Evolutionary conservation across 495 filamentous ascomycete species (phyloP), one percentile per base, ranked within the genome.

Genomic region (Mycothermus thermophilus): DNA sequence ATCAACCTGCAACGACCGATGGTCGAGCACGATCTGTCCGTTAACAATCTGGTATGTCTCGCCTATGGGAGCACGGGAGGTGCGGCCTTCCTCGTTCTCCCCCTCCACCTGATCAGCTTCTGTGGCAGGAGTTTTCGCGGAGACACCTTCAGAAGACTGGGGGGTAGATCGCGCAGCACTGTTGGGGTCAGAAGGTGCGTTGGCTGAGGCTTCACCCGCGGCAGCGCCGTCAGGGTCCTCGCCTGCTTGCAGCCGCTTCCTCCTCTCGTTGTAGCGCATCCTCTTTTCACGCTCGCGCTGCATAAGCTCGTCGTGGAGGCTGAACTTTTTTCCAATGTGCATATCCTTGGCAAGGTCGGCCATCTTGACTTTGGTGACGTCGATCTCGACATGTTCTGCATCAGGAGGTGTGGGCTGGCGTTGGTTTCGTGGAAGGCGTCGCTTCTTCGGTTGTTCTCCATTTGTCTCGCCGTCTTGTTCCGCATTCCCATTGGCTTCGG

Each of bases 21-120:
- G 67, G 48, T 93, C 82, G 9, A 90, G 57, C 5, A 87, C 77
- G 41, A 95, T 84, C 44, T 83, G 66, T 11, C 87, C 86, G 52
- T 94, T 79, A 27, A 93, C 73, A 23, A 92, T 70, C 34, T 77
- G 48, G 43, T 54, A 57, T 6, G 27, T 20, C 35, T 56, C 51
- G 14, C 46, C 50, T 8, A 44, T 46, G 8, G 43, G 34, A 15
- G 41, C 37, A 18, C 34, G 22, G 17, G 18, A 14, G 28, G 16
- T n/a, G n/a, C 25, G 20, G 9, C 1, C 5, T 12, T 14, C 26
- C 4, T 24, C 27, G 20, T 25, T 25, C n/a, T n/a, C n/a, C n/a
- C n/a, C n/a, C n/a, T n/a, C n/a, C n/a, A n/a, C n/a, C n/a, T n/a
- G n/a, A 11, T 25, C 12, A 1, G 11, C 35, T 18, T 31, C 34